Evolutionary conservation across 139 green algal species (phyloP).

Genomic region (Micractinium conductrix): DNA sequence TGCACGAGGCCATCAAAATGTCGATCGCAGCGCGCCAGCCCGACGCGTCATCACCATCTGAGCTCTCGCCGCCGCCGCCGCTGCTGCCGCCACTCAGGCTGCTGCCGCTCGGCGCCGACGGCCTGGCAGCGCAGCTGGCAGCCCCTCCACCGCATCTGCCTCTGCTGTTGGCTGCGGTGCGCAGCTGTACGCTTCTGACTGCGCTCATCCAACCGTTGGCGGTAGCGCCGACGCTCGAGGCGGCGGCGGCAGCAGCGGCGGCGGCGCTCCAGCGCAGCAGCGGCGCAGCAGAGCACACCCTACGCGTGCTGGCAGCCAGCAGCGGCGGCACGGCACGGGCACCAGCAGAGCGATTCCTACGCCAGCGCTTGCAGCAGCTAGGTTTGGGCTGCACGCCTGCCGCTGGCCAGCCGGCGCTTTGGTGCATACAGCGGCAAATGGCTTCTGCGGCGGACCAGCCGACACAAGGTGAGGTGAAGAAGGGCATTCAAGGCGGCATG

Average conservation of each 20-base stretch:
- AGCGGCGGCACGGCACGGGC: not conserved
- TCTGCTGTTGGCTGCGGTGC: not conserved
- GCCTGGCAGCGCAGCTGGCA: not conserved
- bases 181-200: conserved; percentile 9
- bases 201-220: not conserved
- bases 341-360: not conserved
- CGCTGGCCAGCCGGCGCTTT: not conserved
- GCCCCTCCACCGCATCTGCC: not conserved
- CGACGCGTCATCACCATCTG: not conserved
- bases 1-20: not conserved
- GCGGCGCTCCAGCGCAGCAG: not conserved
- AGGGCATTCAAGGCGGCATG: too few species aligned
- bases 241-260: not conserved
- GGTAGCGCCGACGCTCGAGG: not conserved
- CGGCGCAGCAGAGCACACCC: not conserved
- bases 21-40: not conserved
- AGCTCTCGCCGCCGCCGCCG: too few species aligned
- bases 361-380: conserved; percentile 14
- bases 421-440: conserved; percentile 15
- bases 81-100: not conserved
- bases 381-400: not conserved
- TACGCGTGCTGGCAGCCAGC: not conserved
- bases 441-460: too few species aligned
- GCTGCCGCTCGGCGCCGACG: not conserved
- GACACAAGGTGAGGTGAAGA: too few species aligned